Base-by-base conservation (phyloP, 768 basidiomycete species). In the Collybia sordida region DNA sequence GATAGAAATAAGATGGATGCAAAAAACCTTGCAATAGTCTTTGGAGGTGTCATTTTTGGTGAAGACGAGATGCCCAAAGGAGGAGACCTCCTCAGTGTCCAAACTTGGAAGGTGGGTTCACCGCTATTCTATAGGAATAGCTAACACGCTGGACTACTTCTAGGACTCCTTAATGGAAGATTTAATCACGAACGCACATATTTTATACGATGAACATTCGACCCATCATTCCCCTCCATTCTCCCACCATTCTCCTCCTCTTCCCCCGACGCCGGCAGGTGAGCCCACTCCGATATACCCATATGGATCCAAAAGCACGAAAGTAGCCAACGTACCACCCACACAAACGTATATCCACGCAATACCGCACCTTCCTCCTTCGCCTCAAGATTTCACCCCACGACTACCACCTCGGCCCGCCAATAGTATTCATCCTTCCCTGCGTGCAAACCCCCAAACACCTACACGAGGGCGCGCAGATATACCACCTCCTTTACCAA, bases 1-100 rank as follows among this genome's bases (percentile, higher is more conserved):
- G 83, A 86, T 22, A 84, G 80, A 63, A 97, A 95, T 64, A 96
- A 95, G 68, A 97, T 97, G 94, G 94, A 93, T 59, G 75, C 86
- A 3, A 93, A 87, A 73, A 97, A 96, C 62, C 72, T 97, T 19
- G 90, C 93, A 3, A 94, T 97, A 41, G 86, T 94, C 3, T 95
- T 96, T 69, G 88, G 88, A 17, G 76, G 84, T 7, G 91, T 93
- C 19, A 82, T 97, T 41, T 94, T 97, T 57, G 93, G 93, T 5
- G 92, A 95, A 65, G 93, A 97, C 53, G 91, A 95, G 53, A 77
- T 93, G 49, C 85, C 89, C 3, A 89, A 88, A 63, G 82, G 75
- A 31, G 83, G 79, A 0, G 90, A 93, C 62, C 74, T 94, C 15
- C 70, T 95, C 18, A 86, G 73, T 48, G 78, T 94, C n/a, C 85